phyloP scores from a whole-genome alignment of 305 asterid genomes.

The Ajuga reptans region DNA sequence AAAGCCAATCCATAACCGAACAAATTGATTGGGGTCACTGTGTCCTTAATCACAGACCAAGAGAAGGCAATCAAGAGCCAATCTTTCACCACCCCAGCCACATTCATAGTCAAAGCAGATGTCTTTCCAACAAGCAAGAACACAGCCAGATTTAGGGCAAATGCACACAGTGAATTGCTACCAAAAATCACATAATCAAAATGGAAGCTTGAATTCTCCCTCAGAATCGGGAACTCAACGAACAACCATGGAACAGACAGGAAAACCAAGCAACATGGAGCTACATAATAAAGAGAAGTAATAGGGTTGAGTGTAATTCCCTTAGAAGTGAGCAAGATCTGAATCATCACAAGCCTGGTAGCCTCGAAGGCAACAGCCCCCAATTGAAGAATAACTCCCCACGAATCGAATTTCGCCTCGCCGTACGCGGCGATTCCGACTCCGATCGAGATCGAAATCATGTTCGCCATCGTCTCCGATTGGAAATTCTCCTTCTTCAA shows the following conservation, averaged over 20 bases:
- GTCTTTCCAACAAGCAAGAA: conserved; percentile 56
- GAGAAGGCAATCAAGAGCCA: conserved; percentile 57
- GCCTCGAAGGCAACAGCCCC: conserved; percentile 56
- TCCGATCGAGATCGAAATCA: conserved; percentile 51
- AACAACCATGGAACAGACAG: conserved; percentile 41
- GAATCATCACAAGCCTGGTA: conserved; percentile 47
- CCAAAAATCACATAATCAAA: conserved; percentile 47
- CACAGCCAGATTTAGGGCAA: conserved; percentile 50
- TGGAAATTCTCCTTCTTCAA: conserved; percentile 34
- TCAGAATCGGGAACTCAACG: conserved; percentile 44
- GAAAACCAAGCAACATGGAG: conserved; percentile 48
- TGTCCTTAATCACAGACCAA: conserved; percentile 57
- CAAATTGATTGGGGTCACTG: conserved; percentile 49
- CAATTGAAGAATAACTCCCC: conserved; percentile 44
- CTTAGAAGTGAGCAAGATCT: conserved; percentile 42
- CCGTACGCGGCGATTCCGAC: conserved; percentile 55
- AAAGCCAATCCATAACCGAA: conserved; percentile 48
- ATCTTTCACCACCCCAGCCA: conserved; percentile 58
- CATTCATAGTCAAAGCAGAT: conserved; percentile 58
- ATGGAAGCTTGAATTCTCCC: conserved; percentile 44
- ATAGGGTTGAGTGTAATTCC: conserved; percentile 51
- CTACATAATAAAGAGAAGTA: conserved; percentile 49
- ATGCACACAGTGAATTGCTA: conserved; percentile 46
- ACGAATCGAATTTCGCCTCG: conserved; percentile 48
- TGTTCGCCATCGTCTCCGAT: conserved; percentile 48